These are phyloP conservation scores for Coprinopsis strossmayeri DNA, from an alignment of 768 basidiomycete species.

Conservation along the genomic window DNA sequence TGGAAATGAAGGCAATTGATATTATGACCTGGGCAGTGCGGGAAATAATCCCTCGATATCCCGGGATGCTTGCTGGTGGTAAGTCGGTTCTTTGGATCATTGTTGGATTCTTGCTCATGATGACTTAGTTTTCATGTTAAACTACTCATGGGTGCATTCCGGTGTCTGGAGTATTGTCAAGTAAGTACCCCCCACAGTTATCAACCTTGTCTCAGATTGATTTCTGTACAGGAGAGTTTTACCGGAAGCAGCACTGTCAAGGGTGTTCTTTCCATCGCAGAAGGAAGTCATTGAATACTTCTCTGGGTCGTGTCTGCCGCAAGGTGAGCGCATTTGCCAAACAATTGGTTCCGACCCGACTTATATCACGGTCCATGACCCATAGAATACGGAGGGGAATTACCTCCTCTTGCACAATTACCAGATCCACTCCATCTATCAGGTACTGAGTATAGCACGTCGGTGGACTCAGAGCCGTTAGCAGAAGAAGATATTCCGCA, in stretches of 20 bases:
- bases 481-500: conserved; percentile 1
- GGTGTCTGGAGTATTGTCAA: conserved; percentile 62
- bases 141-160: conserved; percentile 70
- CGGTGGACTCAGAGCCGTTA: conserved; percentile 9
- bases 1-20: conserved; percentile 43
- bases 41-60: conserved; percentile 64
- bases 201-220: conserved; percentile 6
- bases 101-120: not conserved
- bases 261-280: conserved; percentile 60
- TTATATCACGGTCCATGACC: no score
- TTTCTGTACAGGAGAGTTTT: conserved; percentile 44
- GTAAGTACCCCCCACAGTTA: conserved; percentile 30
- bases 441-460: conserved; percentile 6
- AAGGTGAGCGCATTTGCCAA: conserved; percentile 35
- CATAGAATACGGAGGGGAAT: conserved; percentile 67
- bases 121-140: conserved; percentile 56
- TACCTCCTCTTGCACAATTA: conserved; percentile 39
- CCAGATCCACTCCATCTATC: conserved; percentile 8
- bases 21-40: conserved; percentile 57
- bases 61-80: conserved; percentile 75
- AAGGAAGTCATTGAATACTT: conserved; percentile 53
- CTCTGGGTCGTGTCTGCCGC: conserved; percentile 44
- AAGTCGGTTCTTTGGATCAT: conserved; percentile 15
- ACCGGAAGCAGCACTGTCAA: conserved; percentile 50
- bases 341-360: conserved; percentile 12